Evolutionary conservation across 805 yeast genomes (phyloP).

Genomic region (Scheffersomyces amazonensis): DNA sequence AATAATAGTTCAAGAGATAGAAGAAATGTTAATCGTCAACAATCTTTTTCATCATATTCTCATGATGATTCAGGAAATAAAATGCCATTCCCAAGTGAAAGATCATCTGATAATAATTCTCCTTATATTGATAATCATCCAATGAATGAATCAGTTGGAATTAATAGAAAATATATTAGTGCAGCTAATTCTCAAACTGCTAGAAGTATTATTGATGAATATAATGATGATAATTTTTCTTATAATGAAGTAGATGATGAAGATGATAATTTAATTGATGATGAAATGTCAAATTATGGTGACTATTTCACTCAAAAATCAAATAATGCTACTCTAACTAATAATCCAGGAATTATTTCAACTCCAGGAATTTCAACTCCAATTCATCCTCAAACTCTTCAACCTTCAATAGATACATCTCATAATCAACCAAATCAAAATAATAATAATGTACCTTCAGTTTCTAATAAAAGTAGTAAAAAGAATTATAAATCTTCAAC

Average conservation of each 20-base stretch:
- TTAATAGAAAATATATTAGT: neutral
- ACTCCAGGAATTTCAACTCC: constrained; percentile 4
- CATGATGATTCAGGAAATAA: constrained; percentile 1
- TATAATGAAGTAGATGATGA: constrained; percentile 22
- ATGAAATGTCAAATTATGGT: constrained; percentile 28
- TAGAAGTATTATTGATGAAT: constrained; percentile 18
- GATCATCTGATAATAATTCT: constrained; percentile 5
- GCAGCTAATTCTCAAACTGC: constrained; percentile 6
- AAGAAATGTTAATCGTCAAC: constrained; percentile 6
- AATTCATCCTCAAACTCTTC: constrained; percentile 1
- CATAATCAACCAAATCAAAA: constrained; percentile 2
- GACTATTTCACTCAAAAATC: constrained; percentile 15
- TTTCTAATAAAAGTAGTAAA: constrained; percentile 18
- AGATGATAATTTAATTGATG: constrained; percentile 14
- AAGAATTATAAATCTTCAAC: constrained; percentile 28
- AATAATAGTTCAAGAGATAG: constrained; percentile 6
- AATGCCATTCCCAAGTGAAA: constrained; percentile 3
- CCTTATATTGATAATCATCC: constrained; percentile 2
- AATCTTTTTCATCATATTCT: constrained; percentile 9
- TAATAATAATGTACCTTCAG: constrained; percentile 1
- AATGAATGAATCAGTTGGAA: neutral
- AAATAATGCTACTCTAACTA: neutral
- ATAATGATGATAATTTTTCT: constrained; percentile 17
- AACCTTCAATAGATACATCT: neutral
- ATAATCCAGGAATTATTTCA: constrained; percentile 1